Evolutionary conservation across 179 eudicot genomes (phyloP).

Genomic region (Spergularia azorica): DNA sequence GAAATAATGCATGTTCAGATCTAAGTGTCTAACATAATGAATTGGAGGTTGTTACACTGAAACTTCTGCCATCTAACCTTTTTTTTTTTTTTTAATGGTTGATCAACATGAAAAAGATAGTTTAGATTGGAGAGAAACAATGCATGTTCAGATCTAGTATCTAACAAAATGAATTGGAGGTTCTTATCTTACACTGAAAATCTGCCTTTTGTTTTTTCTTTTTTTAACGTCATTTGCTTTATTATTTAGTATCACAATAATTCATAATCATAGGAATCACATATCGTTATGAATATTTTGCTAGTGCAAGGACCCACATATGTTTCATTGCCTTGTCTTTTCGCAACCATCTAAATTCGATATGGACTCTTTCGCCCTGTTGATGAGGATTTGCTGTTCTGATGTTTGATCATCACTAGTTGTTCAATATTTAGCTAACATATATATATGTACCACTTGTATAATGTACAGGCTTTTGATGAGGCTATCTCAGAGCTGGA

Average conservation of each 20-base stretch:
- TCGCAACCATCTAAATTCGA: not conserved
- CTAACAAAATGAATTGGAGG: not conserved
- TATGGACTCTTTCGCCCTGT: not conserved
- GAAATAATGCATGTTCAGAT: too few relatives aligned
- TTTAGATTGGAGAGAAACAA: not conserved
- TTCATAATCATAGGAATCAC: not conserved
- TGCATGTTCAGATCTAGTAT: not conserved
- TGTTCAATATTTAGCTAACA: not conserved
- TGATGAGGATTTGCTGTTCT: not conserved
- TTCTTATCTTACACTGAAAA: not conserved
- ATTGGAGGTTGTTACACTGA: not conserved
- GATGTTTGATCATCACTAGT: not conserved
- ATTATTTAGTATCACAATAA: not conserved
- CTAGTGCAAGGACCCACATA: not conserved
- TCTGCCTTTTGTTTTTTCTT: too few relatives aligned
- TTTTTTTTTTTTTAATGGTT: not conserved
- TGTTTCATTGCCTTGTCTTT: not conserved
- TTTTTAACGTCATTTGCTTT: too few relatives aligned
- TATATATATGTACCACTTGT: not conserved
- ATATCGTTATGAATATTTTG: not conserved
- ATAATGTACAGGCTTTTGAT: conserved; percentile 62
- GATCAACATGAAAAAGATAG: too few relatives aligned
- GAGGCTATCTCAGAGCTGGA: conserved; percentile 87
- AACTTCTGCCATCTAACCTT: too few relatives aligned
- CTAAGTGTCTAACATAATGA: not conserved